These are phyloP conservation scores for Candida silvatica DNA, from an alignment of 805 yeast genomes.

Conservation along the genomic window DNA sequence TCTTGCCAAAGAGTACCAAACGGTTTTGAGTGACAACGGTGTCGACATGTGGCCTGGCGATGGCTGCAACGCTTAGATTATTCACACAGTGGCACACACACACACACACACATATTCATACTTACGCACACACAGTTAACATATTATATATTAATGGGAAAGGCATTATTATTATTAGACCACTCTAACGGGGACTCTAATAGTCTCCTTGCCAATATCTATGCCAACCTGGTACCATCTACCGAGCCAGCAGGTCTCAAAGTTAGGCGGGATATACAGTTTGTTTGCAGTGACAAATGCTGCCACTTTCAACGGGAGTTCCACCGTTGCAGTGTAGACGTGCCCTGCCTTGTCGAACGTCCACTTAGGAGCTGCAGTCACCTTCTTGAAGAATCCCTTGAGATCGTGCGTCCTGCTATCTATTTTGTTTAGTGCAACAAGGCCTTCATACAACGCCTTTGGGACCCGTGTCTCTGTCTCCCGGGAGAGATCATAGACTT, in stretches of 20 bases:
- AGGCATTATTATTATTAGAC: neutral
- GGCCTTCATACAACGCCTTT: constrained; percentile 5
- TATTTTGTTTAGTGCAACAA: constrained; percentile 5
- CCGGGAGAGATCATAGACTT: neutral
- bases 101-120: no score
- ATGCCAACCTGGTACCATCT: constrained; percentile 9
- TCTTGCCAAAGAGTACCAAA: neutral
- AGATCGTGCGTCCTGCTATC: constrained; percentile 1
- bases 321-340: constrained; percentile 5
- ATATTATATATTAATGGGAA: no score
- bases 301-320: constrained; percentile 5
- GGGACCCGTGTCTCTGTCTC: constrained; percentile 4
- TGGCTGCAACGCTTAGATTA: neutral
- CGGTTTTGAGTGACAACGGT: constrained; percentile 1
- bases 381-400: constrained; percentile 7
- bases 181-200: constrained; percentile 1
- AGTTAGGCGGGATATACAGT: constrained; percentile 9
- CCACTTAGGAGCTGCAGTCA: constrained; percentile 6
- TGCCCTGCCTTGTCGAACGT: constrained; percentile 3
- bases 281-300: constrained; percentile 3
- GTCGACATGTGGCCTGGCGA: constrained; percentile 2
- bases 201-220: constrained; percentile 4
- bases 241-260: constrained; percentile 10
- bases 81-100: no score
- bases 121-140: no score